Conservation (phyloP, 495 filamentous ascomycete species). For the Niebla homalea region DNA sequence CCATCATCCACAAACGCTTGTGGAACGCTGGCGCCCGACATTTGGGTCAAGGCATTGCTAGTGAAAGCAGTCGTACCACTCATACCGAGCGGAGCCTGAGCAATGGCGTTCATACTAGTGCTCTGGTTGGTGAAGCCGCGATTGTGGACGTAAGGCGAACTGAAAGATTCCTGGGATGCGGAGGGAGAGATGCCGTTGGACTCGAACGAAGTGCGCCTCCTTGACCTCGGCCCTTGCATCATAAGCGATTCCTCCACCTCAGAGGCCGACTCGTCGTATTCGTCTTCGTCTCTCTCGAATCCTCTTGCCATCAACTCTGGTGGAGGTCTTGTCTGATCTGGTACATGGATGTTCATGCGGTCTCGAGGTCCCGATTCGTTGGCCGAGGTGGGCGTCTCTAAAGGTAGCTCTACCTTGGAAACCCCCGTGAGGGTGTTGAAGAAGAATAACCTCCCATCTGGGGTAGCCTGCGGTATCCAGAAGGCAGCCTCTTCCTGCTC, state of each 20-base stretch:
- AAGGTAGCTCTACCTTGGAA: slow-evolving; percentile 81
- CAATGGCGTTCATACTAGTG: slow-evolving; percentile 30
- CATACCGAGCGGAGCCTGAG: slow-evolving; percentile 30
- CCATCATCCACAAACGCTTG: slow-evolving; percentile 79
- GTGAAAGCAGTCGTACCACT: slow-evolving; percentile 54
- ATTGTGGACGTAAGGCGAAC: slow-evolving; percentile 35
- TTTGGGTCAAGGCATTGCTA: slow-evolving; percentile 41
- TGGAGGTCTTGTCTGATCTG: slow-evolving; percentile 80
- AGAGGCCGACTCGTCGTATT: slow-evolving; percentile 74
- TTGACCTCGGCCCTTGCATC: slow-evolving; percentile 39
- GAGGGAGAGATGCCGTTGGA: slow-evolving; percentile 72
- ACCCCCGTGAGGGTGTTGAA: slow-evolving; percentile 94
- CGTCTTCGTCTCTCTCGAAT: slow-evolving; percentile 68
- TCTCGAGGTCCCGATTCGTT: slow-evolving; percentile 79
- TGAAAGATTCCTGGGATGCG: slow-evolving; percentile 84
- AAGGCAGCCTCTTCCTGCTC: slow-evolving; percentile 85
- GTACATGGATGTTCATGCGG: slow-evolving; percentile 73
- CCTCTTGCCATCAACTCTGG: slow-evolving; percentile 86
- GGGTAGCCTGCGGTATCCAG: slow-evolving; percentile 96
- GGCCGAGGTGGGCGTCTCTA: slow-evolving; percentile 72
- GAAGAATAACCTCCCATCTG: slow-evolving; percentile 88
- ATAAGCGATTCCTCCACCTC: slow-evolving; percentile 63
- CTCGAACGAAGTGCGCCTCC: slow-evolving; percentile 47
- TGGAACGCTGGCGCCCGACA: slow-evolving; percentile 47
- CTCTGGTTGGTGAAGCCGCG: slow-evolving; percentile 32